Base-by-base conservation (phyloP, 768 basidiomycete species). In the Trametopsis cervina region DNA sequence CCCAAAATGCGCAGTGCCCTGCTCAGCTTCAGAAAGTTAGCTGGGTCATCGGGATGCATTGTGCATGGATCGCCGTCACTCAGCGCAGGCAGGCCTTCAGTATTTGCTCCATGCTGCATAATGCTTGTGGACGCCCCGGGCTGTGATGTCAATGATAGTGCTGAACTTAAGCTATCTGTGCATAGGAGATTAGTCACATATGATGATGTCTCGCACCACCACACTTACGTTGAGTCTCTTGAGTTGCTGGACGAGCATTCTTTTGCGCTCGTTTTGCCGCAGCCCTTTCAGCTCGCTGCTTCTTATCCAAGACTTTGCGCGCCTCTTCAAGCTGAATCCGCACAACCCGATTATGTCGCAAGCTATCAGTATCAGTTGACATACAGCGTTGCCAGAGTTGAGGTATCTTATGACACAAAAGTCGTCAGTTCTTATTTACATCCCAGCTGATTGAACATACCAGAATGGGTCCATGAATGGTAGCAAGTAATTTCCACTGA, bases 401-500 rank as follows among this genome's bases (percentile, higher is more conserved):
- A 3, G 61, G 63, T n/a, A 65, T 60, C 61, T 65, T 37, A 2
- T 33, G 42, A 22, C 13, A 17, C 18, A 18, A 15, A 38, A n/a
- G 20, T 5, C 22, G 11, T 38, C 17, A 13, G 6, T 22, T 25
- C 24, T 13, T 4, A 27, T n/a, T n/a, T n/a, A n/a, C n/a, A n/a
- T n/a, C n/a, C n/a, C n/a, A n/a, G n/a, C n/a, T n/a, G n/a, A n/a
- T 18, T 17, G 27, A 36, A 56, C 62, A 27, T 50, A 67, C 64
- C 0, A 56, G 51, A 1, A 67, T 46, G 0, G 68, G 67, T 0
- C 59, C 61, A 20, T 65, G 54, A 15, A 66, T 54, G 0, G 58
- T 63, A 0, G 57, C 56, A 1, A 65, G 51, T 10, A 66, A 29
- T 0, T 61, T 51, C 69, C 67, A 65, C 36, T 66, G 61, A 43